Conservation (phyloP, 768 basidiomycete genomes). For the Boletus eberwhitei region DNA sequence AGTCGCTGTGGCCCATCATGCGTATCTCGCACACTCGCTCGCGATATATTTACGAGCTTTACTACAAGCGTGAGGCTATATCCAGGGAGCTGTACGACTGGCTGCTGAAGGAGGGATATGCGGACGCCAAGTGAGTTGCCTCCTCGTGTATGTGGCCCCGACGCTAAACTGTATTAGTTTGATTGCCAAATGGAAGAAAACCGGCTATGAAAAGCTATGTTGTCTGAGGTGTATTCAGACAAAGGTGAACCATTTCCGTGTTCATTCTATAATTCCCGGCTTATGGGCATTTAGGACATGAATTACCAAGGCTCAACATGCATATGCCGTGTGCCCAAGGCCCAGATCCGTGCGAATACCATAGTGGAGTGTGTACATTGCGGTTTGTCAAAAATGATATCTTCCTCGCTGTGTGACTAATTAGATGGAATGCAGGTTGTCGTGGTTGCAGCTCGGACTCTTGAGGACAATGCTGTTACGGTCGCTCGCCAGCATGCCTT, state of each 20-base stretch:
- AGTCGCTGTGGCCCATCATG: constrained; percentile 97
- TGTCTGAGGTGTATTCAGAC: constrained; percentile 97
- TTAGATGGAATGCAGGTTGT: constrained; percentile 53
- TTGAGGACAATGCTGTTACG: constrained; percentile 27
- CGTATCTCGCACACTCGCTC: constrained; percentile 95
- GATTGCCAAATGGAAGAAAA: constrained; percentile 99
- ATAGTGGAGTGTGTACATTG: constrained; percentile 97
- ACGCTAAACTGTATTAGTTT: constrained; percentile 48
- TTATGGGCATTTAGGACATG: constrained; percentile 70
- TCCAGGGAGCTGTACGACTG: constrained; percentile 93
- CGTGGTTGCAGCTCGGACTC: constrained; percentile 91
- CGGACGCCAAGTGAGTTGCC: constrained; percentile 82
- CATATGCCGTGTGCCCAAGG: constrained; percentile 95
- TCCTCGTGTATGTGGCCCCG: neutral
- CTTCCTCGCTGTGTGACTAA: constrained; percentile 9
- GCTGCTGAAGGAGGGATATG: constrained; percentile 96
- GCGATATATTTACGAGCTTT: constrained; percentile 95
- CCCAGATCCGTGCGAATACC: constrained; percentile 83
- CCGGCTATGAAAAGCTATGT: constrained; percentile 97
- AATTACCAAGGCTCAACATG: constrained; percentile 99
- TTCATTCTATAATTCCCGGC: constrained; percentile 1
- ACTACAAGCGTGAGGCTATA: constrained; percentile 97
- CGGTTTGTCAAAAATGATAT: constrained; percentile 52
- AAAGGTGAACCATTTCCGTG: constrained; percentile 44
- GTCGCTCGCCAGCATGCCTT: neutral